These are phyloP conservation scores for Saccharomycopsis vini DNA, from an alignment of 805 yeast species.

Conservation along the genomic window DNA sequence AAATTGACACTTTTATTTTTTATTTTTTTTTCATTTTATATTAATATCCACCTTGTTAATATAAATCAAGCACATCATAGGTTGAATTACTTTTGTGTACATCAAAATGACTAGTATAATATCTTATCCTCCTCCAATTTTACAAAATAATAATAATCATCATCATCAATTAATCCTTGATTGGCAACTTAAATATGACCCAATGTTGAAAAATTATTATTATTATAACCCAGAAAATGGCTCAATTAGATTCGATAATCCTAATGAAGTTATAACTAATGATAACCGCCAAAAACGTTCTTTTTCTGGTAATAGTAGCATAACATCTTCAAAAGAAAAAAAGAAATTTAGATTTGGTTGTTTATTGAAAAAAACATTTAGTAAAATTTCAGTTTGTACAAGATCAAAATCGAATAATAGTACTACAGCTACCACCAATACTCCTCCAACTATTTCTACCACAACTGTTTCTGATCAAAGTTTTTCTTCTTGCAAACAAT, in stretches of 20 bases:
- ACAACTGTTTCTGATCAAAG: background rate
- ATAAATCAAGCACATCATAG: no score
- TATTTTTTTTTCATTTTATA: no score
- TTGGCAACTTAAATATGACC: slow-evolving; percentile 9
- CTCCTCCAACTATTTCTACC: background rate
- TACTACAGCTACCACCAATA: background rate
- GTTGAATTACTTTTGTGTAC: no score
- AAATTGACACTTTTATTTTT: no score
- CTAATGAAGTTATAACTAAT: slow-evolving; percentile 6
- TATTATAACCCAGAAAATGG: slow-evolving; percentile 8
- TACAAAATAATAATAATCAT: no score
- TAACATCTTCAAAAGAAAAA: background rate
- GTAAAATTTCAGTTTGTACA: background rate
- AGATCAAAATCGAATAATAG: background rate
- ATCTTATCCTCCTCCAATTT: no score
- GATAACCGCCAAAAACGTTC: no score
- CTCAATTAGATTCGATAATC: slow-evolving; percentile 14
- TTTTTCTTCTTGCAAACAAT: background rate
- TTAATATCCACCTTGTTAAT: no score
- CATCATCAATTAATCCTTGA: no score
- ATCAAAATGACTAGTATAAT: no score
- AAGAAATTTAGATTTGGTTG: slow-evolving; percentile 1
- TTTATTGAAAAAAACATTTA: slow-evolving; percentile 1
- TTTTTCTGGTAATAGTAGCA: background rate
- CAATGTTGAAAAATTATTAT: slow-evolving; percentile 8